Conservation (phyloP, 2,329 filamentous ascomycete species). For the Trichoderma sp. region DNA sequence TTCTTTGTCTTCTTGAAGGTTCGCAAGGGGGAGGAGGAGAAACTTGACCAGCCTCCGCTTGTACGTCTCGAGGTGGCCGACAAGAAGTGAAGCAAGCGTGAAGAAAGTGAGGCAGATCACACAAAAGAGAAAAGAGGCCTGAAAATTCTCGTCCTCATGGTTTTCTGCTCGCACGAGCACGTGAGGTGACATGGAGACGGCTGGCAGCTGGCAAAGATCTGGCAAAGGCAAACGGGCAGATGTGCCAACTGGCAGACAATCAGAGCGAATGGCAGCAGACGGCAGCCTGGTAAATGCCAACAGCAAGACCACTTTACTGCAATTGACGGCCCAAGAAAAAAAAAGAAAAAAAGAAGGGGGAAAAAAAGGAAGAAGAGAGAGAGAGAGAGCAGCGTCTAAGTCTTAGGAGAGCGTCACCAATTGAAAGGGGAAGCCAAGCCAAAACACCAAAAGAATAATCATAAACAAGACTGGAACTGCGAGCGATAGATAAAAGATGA, state of each 20-base stretch:
- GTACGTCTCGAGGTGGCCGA: neutral
- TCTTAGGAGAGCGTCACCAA: neutral
- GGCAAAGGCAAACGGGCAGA: neutral
- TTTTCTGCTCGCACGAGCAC: conserved; percentile 2
- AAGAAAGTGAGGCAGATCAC: neutral
- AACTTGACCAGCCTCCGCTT: neutral
- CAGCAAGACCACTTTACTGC: neutral
- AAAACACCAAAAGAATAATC: neutral
- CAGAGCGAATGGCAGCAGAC: neutral
- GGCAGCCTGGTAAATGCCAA: neutral
- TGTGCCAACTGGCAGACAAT: neutral
- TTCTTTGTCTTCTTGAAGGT: neutral
- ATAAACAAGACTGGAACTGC: neutral
- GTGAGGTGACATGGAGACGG: conserved; percentile 11
- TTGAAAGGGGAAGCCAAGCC: neutral
- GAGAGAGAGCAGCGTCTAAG: neutral
- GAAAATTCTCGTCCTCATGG: neutral
- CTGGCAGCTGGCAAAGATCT: neutral
- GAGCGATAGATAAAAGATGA: neutral
- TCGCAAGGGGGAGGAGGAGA: neutral
- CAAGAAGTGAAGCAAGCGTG: neutral
- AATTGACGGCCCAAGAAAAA: neutral
- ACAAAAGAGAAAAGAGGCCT: conserved; percentile 1
- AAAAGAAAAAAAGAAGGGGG: neutral
- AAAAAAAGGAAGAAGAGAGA: too few species aligned